These are phyloP conservation scores for Dictyostelium citrinum DNA, from an alignment of 78 protist genomes.

Conservation along the genomic window DNA sequence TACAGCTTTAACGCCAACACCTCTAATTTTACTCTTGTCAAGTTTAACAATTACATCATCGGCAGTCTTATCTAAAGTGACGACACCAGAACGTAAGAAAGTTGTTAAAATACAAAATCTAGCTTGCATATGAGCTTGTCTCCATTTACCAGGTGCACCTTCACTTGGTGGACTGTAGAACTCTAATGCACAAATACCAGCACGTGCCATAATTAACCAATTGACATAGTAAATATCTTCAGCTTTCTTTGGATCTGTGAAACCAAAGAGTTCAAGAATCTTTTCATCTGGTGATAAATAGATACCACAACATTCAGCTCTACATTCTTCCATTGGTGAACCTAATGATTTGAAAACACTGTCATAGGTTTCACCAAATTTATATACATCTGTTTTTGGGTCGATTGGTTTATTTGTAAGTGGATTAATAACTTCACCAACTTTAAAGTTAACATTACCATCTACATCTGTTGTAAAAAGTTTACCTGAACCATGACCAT, in stretches of 20 bases:
- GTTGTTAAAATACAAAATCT: constrained; percentile 81
- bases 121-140: constrained; percentile 91
- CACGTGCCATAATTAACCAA: constrained; percentile 91
- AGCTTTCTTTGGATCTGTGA: constrained; percentile 10
- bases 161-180: constrained; percentile 79
- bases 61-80: constrained; percentile 4
- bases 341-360: constrained; percentile 50
- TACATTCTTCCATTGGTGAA: constrained; percentile 83
- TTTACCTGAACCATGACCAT: constrained; percentile 91
- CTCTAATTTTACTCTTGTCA: constrained; percentile 74
- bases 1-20: constrained; percentile 75
- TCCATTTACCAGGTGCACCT: background rate
- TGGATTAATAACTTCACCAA: constrained; percentile 35
- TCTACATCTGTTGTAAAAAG: constrained; percentile 9
- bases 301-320: constrained; percentile 86
- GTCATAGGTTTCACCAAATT: constrained; percentile 85
- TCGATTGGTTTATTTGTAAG: constrained; percentile 61
- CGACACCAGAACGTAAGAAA: constrained; percentile 71
- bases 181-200: constrained; percentile 85
- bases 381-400: constrained; percentile 46
- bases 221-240: constrained; percentile 68
- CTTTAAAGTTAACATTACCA: constrained; percentile 63
- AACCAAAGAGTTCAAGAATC: constrained; percentile 80
- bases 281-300: constrained; percentile 40
- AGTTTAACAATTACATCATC: constrained; percentile 37